Conservation (phyloP, 345 rosid species). For the Eucalyptus caleyi region DNA sequence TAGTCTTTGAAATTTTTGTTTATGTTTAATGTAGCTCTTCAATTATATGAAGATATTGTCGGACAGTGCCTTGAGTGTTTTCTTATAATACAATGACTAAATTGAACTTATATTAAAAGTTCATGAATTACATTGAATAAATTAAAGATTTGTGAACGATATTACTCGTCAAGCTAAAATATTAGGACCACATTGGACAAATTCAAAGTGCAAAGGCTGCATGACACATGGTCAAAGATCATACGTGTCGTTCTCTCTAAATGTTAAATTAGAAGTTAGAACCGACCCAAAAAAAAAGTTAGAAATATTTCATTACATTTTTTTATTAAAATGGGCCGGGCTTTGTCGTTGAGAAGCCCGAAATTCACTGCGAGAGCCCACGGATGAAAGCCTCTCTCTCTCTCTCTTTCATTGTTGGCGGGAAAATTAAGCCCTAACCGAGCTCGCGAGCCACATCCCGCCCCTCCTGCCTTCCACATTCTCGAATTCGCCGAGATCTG, state of each 20-base stretch:
- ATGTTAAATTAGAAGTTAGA: too few relatives aligned
- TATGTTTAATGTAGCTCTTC: too few relatives aligned
- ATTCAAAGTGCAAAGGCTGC: rapidly evolving
- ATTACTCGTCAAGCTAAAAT: too few relatives aligned
- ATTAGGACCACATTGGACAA: rapidly evolving
- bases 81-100: too few relatives aligned
- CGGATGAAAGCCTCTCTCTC: not conserved
- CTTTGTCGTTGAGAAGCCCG: not conserved
- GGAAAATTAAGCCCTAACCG: not conserved
- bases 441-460: not conserved
- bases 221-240: not conserved
- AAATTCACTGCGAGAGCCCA: not conserved
- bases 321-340: not conserved
- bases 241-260: rapidly evolving
- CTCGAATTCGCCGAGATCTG: not conserved
- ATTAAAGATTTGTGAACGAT: rapidly evolving
- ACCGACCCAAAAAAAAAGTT: not conserved
- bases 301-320: too few relatives aligned
- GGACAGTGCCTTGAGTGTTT: too few relatives aligned
- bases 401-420: not conserved
- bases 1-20: too few relatives aligned
- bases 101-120: too few relatives aligned
- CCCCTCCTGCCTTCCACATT: too few relatives aligned
- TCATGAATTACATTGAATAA: rapidly evolving
- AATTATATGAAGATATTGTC: too few relatives aligned